phyloP scores from a whole-genome alignment of 495 filamentous ascomycete species.

The Aspergillus nanangensis region DNA sequence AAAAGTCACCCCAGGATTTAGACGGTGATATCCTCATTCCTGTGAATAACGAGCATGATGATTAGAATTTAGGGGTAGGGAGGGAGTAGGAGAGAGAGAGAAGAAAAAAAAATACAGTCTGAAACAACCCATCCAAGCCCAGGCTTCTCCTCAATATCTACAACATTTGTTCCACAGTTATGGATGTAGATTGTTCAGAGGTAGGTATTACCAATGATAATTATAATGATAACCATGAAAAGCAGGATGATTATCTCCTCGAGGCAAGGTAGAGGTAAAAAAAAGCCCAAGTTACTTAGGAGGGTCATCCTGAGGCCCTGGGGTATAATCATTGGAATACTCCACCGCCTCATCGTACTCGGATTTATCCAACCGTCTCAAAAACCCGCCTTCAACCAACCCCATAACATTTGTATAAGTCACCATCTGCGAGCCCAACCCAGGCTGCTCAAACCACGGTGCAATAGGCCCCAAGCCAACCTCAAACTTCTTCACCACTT shows the following conservation, averaged over 20 bases:
- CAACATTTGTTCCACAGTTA: too few species aligned
- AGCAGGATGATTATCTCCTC: too few species aligned
- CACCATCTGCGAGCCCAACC: slow-evolving; percentile 48
- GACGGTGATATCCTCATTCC: slow-evolving; percentile 74
- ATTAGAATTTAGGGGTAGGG: neutral
- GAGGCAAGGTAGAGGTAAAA: too few species aligned
- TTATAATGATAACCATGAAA: too few species aligned
- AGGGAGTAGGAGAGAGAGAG: neutral
- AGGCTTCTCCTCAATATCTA: too few species aligned
- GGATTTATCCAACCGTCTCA: slow-evolving; percentile 1
- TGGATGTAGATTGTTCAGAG: too few species aligned
- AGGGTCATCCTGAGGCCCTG: neutral
- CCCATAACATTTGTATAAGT: slow-evolving; percentile 13
- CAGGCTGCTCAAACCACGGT: slow-evolving; percentile 56
- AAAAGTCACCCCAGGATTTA: slow-evolving; percentile 37
- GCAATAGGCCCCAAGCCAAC: slow-evolving; percentile 47
- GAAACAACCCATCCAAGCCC: too few species aligned
- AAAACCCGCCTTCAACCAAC: slow-evolving; percentile 20
- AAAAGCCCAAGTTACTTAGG: too few species aligned
- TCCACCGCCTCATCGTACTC: neutral
- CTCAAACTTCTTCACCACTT: slow-evolving; percentile 37
- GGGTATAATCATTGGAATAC: neutral
- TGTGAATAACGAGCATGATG: too few species aligned
- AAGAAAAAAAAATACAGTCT: neutral
- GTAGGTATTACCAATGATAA: too few species aligned